Evolutionary conservation across 2,329 filamentous ascomycete species (phyloP), one percentile per base, ranked within the genome.

Genomic region (Chrysosporium queenslandicum): DNA sequence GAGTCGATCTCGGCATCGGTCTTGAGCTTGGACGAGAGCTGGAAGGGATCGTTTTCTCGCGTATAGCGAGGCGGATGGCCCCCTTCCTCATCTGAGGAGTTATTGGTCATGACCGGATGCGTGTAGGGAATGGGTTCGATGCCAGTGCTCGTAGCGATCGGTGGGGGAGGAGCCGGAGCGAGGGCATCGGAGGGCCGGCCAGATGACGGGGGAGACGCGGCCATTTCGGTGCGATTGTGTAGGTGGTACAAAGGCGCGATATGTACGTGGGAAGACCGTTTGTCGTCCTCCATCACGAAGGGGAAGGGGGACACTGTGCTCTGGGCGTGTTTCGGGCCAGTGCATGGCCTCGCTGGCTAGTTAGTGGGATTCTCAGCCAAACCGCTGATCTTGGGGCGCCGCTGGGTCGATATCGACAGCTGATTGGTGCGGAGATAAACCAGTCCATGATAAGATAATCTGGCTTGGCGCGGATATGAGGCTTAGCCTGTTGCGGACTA

Each of bases 21-120:
- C 72, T 95, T 97, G 66, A 92, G 80, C 50, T 80, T 82, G 2
- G 80, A 79, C 0, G 86, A 81, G 3, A 97, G 81, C 51, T 83
- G 80, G 68, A 88, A 92, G 0, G 91, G 91, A 61, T 97, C 91
- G 62, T 80, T 85, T 58, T 83, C 81, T 23, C 69, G 67, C 18
- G 75, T 79, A 61, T 83, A 79, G 7, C 74, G 75, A 0, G 83
- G 82, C 0, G 69, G 68, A 9, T 64, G 61, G 39, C 67, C 65
- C n/a, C 64, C 63, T 61, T 78, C 75, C 53, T 75, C 67, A 55
- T 77, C 75, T 1, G 54, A 56, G 14, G 50, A 52, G 37, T 42
- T 45, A 29, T 41, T 53, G 14, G 20, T 40, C 30, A 53, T 53
- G 11, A 25, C 18, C 57, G 61, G 27, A 66, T 63, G 46, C 41